Conservation (phyloP, 306 rosid species). For the Notholithocarpus densiflorus region DNA sequence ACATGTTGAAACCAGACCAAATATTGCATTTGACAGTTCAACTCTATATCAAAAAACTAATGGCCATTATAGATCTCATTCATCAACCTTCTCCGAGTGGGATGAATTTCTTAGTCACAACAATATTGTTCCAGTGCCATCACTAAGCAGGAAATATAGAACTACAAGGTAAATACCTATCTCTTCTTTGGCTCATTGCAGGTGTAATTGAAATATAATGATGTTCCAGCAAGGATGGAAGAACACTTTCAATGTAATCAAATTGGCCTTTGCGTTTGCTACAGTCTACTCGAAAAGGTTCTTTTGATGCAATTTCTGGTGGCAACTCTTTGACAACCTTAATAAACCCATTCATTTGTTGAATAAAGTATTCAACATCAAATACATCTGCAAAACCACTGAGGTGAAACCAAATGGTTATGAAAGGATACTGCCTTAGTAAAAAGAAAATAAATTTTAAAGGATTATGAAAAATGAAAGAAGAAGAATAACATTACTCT, state of each 20-base stretch:
- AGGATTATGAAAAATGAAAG: too few relatives aligned
- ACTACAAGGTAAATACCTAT: slow-evolving; percentile 52
- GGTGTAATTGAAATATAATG: slow-evolving; percentile 84
- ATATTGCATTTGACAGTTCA: not conserved
- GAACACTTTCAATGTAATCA: slow-evolving; percentile 67
- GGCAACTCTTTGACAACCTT: slow-evolving; percentile 74
- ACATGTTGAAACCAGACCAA: not conserved
- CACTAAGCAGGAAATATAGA: not conserved
- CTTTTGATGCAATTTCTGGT: slow-evolving; percentile 53
- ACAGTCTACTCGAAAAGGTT: slow-evolving; percentile 75
- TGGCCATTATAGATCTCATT: not conserved
- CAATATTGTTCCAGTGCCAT: not conserved
- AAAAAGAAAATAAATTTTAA: too few relatives aligned
- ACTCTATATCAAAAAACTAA: not conserved
- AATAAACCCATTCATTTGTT: slow-evolving; percentile 65
- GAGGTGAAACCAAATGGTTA: slow-evolving; percentile 31
- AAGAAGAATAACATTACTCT: not conserved
- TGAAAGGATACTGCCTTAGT: not conserved
- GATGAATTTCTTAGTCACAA: not conserved
- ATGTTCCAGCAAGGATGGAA: slow-evolving; percentile 39
- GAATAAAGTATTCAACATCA: slow-evolving; percentile 80
- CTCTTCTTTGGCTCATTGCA: slow-evolving; percentile 91
- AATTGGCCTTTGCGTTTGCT: slow-evolving; percentile 93
- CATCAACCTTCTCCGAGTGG: not conserved
- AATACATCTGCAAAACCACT: slow-evolving; percentile 91